phyloP scores from a whole-genome alignment of 2,329 filamentous ascomycete genomes.

The Sporothrix schenckii region DNA sequence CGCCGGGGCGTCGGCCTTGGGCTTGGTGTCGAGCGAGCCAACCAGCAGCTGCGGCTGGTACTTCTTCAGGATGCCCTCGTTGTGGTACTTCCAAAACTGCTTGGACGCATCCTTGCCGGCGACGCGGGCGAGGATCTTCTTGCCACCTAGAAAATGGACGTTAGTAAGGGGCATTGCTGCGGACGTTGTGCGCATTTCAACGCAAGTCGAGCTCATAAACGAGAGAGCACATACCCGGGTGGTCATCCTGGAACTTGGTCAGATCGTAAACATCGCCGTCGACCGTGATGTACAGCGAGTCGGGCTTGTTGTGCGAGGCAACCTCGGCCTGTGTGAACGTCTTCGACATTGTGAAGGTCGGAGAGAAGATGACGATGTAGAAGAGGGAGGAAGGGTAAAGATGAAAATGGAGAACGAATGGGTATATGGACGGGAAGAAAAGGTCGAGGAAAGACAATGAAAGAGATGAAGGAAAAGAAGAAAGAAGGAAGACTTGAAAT shows the following conservation, averaged over 20 bases:
- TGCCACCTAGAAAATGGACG: slow-evolving; percentile 48
- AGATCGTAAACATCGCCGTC: slow-evolving; percentile 96
- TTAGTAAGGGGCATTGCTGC: background rate
- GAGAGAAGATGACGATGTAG: background rate
- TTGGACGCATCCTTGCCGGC: slow-evolving; percentile 68
- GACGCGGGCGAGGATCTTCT: slow-evolving; percentile 66
- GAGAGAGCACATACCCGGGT: slow-evolving; percentile 57
- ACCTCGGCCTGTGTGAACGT: slow-evolving; percentile 84
- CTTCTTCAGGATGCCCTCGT: slow-evolving; percentile 85
- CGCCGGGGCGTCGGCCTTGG: slow-evolving; percentile 58
- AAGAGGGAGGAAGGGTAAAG: background rate
- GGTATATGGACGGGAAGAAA: slow-evolving; percentile 13
- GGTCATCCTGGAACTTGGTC: slow-evolving; percentile 83
- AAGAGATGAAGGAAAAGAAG: slow-evolving; percentile 2
- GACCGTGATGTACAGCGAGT: slow-evolving; percentile 85
- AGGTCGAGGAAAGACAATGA: background rate
- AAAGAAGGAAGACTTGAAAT: slow-evolving; percentile 18
- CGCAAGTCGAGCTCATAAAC: background rate
- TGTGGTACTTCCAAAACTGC: slow-evolving; percentile 77
- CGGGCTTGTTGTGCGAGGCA: slow-evolving; percentile 84
- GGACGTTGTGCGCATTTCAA: too few relatives aligned
- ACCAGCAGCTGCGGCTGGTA: slow-evolving; percentile 76
- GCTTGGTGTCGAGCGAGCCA: slow-evolving; percentile 87
- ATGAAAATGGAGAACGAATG: background rate
- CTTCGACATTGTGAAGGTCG: slow-evolving; percentile 72